Conservation (phyloP, 176 grass and related monocot genomes). For the Puccinellia tenuiflora region DNA sequence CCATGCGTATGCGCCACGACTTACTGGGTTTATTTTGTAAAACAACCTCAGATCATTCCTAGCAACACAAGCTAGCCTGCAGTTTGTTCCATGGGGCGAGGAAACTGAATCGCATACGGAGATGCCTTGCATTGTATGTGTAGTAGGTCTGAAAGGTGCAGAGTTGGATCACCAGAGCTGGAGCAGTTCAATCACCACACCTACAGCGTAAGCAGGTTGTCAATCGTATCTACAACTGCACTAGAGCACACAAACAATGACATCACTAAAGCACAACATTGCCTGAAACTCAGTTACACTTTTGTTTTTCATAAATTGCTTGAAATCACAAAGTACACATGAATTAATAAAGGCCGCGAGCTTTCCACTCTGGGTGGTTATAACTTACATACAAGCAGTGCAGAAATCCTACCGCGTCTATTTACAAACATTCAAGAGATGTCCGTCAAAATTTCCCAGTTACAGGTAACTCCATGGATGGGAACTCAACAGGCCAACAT, state of each 20-base stretch:
- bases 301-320: neutral
- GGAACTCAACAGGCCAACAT: neutral
- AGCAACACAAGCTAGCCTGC: slow-evolving; percentile 21
- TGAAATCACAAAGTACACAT: neutral
- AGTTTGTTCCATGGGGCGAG: slow-evolving; percentile 33
- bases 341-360: neutral
- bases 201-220: neutral
- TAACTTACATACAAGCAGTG: neutral
- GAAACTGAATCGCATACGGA: slow-evolving; percentile 42
- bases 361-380: neutral
- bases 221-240: neutral
- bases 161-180: neutral
- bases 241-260: neutral
- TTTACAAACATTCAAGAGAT: neutral
- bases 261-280: neutral
- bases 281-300: neutral
- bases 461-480: neutral
- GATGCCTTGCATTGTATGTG: slow-evolving; percentile 46
- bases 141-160: neutral
- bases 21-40: slow-evolving; percentile 19
- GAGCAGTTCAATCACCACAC: neutral
- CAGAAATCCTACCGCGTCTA: neutral
- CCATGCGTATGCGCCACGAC: slow-evolving; percentile 18
- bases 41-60: slow-evolving; percentile 26
- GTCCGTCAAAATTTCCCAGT: neutral